Conservation (phyloP, 805 yeast species). For the Wickerhamomyces sydowiorum region DNA sequence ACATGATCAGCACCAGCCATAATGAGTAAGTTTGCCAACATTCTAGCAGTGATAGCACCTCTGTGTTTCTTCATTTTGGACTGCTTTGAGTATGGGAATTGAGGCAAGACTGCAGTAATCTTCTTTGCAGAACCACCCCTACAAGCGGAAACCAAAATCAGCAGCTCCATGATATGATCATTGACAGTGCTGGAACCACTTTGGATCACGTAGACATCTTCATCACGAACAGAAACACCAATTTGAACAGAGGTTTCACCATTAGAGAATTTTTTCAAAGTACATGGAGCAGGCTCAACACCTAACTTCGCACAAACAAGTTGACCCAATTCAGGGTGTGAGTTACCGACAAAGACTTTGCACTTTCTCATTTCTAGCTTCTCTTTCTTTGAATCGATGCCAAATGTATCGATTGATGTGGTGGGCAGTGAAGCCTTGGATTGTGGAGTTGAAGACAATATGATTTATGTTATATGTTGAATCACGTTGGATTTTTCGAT, state of each 20-base stretch:
- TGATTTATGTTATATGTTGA: too few relatives aligned
- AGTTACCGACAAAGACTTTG: constrained; percentile 92
- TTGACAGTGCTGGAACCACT: constrained; percentile 83
- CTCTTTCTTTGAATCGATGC: neutral
- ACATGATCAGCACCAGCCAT: constrained; percentile 99
- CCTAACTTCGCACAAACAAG: constrained; percentile 89
- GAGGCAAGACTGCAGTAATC: constrained; percentile 94
- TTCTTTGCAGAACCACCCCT: constrained; percentile 98
- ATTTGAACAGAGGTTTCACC: constrained; percentile 97
- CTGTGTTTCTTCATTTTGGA: constrained; percentile 98
- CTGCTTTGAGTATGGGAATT: constrained; percentile 96
- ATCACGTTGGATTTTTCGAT: too few relatives aligned
- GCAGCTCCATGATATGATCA: constrained; percentile 93
- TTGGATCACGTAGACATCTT: constrained; percentile 91
- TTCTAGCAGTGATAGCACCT: constrained; percentile 97
- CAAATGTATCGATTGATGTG: neutral
- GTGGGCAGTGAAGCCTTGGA: constrained; percentile 6
- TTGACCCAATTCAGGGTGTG: constrained; percentile 92
- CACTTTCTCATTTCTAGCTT: constrained; percentile 77
- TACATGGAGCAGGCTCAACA: constrained; percentile 89
- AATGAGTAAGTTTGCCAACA: constrained; percentile 89
- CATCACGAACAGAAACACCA: constrained; percentile 93
- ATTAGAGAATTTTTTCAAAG: constrained; percentile 87
- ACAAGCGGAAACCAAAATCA: constrained; percentile 91
- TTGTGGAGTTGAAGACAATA: constrained; percentile 4